A percentile compares a stretch with the other conserved stretches of the same genome.
Conservation (phyloP, 148 eudicot species). For the Amaranthus palmeri region DNA sequence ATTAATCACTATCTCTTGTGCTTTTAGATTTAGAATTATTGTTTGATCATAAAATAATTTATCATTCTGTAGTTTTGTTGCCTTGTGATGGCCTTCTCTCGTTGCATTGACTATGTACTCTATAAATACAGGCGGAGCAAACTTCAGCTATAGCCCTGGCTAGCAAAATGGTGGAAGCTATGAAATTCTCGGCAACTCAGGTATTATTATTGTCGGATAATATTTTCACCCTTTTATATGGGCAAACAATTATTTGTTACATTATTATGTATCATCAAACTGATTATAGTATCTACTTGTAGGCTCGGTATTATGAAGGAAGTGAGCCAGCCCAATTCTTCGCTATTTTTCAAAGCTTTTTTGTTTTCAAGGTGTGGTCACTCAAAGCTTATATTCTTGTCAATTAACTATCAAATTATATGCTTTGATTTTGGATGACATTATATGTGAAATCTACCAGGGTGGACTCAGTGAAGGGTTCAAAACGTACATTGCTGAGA, state of each 20-base stretch:
- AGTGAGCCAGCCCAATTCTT: constrained; percentile 84
- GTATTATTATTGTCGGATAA: constrained; percentile 26
- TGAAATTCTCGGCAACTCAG: constrained; percentile 82
- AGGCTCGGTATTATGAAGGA: constrained; percentile 88
- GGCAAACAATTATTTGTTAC: not conserved
- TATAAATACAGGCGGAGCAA: constrained; percentile 62
- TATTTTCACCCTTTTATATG: not conserved
- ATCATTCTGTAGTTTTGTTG: not conserved
- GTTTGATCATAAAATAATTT: not conserved
- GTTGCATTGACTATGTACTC: constrained; percentile 8
- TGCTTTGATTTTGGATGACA: constrained; percentile 12
- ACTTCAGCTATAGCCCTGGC: constrained; percentile 70
- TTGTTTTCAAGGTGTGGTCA: constrained; percentile 67
- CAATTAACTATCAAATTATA: not conserved
- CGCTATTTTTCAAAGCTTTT: constrained; percentile 87
- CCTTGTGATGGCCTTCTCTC: constrained; percentile 1
- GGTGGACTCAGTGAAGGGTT: constrained; percentile 79
- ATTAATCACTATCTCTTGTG: not conserved
- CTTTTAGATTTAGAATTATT: not conserved
- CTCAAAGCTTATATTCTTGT: constrained; percentile 1
- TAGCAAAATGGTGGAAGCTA: constrained; percentile 77
- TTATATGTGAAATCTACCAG: constrained; percentile 31
- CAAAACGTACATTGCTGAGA: constrained; percentile 54
- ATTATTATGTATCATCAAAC: not conserved
- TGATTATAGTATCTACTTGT: constrained; percentile 23